phyloP scores from a whole-genome alignment of 352 stramenopile species.

The Pythium phragmiticola region DNA sequence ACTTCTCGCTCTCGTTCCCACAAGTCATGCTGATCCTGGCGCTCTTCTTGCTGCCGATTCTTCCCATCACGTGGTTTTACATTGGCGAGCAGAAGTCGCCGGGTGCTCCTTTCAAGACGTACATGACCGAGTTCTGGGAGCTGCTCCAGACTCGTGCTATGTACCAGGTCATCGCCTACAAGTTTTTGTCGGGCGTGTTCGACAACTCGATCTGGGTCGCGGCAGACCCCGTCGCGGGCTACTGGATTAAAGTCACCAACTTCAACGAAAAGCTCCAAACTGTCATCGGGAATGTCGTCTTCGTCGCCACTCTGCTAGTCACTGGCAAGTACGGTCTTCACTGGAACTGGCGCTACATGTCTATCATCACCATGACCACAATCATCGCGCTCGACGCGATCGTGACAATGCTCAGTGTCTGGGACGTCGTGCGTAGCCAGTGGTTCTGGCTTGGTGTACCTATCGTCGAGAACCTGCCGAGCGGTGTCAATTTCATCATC shows the following conservation, averaged over 20 bases:
- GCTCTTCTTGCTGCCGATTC: conserved; percentile 21
- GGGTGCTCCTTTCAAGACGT: conserved; percentile 20
- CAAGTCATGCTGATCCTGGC: conserved; percentile 29
- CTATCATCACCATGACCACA: conserved; percentile 23
- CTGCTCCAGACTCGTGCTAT: conserved; percentile 14
- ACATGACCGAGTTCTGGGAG: conserved; percentile 27
- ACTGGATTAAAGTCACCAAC: conserved; percentile 23
- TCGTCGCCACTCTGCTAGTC: conserved; percentile 10
- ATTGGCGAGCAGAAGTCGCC: conserved; percentile 27
- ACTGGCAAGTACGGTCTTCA: conserved; percentile 29
- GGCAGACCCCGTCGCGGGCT: conserved; percentile 9
- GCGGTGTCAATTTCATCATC: conserved; percentile 30
- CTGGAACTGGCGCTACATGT: conserved; percentile 41
- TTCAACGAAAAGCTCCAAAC: conserved; percentile 25
- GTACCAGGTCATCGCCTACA: conserved; percentile 16
- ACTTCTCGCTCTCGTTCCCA: conserved; percentile 24
- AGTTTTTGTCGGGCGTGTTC: conserved; percentile 17
- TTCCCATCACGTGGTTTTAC: conserved; percentile 26
- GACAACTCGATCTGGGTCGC: conserved; percentile 14
- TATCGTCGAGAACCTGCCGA: conserved; percentile 30
- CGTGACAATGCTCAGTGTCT: conserved; percentile 32
- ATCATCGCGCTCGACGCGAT: conserved; percentile 32
- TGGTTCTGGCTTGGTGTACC: conserved; percentile 40
- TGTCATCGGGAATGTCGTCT: conserved; percentile 23
- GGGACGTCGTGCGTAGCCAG: conserved; percentile 36